Base-by-base conservation (phyloP, 2,329 filamentous ascomycete genomes). In the Cladosporium velox region DNA sequence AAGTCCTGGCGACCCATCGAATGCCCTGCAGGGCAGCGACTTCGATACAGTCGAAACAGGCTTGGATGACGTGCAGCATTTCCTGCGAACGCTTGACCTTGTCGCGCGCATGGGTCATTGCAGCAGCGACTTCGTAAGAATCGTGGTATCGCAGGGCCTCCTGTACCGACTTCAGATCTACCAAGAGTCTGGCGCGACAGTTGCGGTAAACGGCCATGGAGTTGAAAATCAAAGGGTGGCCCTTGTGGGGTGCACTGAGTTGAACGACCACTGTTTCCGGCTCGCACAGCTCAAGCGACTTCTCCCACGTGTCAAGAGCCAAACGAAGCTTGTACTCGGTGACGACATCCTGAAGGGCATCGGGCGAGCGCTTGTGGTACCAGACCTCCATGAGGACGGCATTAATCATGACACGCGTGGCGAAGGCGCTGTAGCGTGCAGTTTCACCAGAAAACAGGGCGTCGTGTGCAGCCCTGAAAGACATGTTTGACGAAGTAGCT, bases 291-390 rank as follows among this genome's bases (percentile, higher is more conserved):
- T 96, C 92, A 26, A 98, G 87, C 49, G 94, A 97, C 81, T 91
- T 96, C 83, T 98, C 93, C 95, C 95, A 99, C n/a, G 94, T 97
- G 82, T 98, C 94, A 64, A 99, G 84, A 60, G 95, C 95, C 63
- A 97, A 87, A 66, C 95, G 89, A 68, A 99, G 90, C 84, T 97
- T 98, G 86, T 97, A 98, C 81, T 98, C 95, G 3, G 94, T 96
- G 54, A 98, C 94, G 47, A 98, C 93, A 76, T 98, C 94, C 80
- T 98, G 95, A 49, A 98, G 84, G 60, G 94, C 93, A 78, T 98
- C 93, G n/a, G 94, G 94, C 78, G 92, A 97, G 75, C 95, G 91
- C 86, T 97, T 97, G 83, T 98, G 92, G 77, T 97, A 96, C 95
- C 95, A 99, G 2, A 98, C 94, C 79, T 98, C 95, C 59, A 99